Base-by-base conservation (phyloP, 306 rosid genomes). In the Canavalia gladiata region DNA sequence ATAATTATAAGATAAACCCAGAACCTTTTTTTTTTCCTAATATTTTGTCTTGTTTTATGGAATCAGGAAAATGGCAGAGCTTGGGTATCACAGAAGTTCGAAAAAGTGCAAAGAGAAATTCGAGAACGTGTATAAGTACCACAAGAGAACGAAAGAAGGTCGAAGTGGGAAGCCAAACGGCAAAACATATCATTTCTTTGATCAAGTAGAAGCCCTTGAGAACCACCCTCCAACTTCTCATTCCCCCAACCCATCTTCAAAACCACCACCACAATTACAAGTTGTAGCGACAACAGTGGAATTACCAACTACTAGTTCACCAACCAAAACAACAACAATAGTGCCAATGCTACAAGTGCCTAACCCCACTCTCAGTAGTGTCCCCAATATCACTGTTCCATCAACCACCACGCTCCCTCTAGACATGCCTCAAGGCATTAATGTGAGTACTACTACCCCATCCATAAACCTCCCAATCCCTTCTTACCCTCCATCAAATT, bases 41-140 rank as follows among this genome's bases (percentile, higher is more conserved):
- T 18, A 18, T 46, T 39, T 57, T 49, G 9, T 62, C 33, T 72
- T 65, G 4, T 60, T 58, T 47, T 39, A 18, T 25, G 68, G 37
- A 34, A 37, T 72, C 75, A 95, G 99, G 89, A 95, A 95, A 85
- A 76, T 95, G 76, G 98, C 92, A 42, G 97, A 92, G 79, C 92
- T 89, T 82, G 99, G 98, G 64, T 95, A 85, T 82, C 87, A 86
- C 50, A 88, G 99, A 85, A 89, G 81, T 76, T 87, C 98, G 5
- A 95, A 93, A 87, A 95, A 95, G 70, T 95, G 99, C 83, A 93
- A 93, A 76, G 99, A 95, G 90, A 95, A 95, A 71, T 95, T 95
- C 65, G 99, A 95, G 88, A 95, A 95, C 88, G 94, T 95, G 29
- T 93, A 88, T 84, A 95, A 95, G 86, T 95, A 95, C 56, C 99